phyloP scores from a whole-genome alignment of 2,329 filamentous ascomycete genomes.

The Aspergillus uvarum region DNA sequence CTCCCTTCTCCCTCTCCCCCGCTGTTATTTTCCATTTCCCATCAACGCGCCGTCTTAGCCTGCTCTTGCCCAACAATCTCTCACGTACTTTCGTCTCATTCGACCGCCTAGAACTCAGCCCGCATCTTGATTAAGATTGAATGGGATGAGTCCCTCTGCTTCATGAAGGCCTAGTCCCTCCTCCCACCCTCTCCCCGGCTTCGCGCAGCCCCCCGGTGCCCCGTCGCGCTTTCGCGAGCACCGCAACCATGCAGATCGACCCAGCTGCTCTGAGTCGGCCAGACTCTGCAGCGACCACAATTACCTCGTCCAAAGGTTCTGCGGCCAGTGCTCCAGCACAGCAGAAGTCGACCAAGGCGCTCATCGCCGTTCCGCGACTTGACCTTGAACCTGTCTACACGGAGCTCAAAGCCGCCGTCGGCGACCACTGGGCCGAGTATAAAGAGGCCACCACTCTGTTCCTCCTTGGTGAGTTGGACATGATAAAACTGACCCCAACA shows the following conservation, averaged over 20 bases:
- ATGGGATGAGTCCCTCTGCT: conserved; percentile 22
- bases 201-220: conserved; percentile 31
- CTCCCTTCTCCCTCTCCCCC: conserved; percentile 27
- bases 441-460: conserved; percentile 59
- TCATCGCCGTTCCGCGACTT: conserved; percentile 58
- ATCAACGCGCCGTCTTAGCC: conserved; percentile 24
- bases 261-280: conserved; percentile 46
- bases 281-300: conserved; percentile 38
- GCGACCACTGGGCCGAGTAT: conserved; percentile 61
- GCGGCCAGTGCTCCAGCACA: conserved; percentile 30
- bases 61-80: conserved; percentile 18
- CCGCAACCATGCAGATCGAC: conserved; percentile 46
- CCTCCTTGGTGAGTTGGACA: conserved; percentile 51
- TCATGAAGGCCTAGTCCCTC: conserved; percentile 40
- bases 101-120: background rate
- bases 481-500: background rate
- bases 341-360: conserved; percentile 52
- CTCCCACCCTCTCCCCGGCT: conserved; percentile 32
- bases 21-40: conserved; percentile 11
- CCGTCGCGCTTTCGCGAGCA: conserved; percentile 36
- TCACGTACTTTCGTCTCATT: conserved; percentile 9
- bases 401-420: conserved; percentile 59
- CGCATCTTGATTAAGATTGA: conserved; percentile 14
- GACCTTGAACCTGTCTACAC: conserved; percentile 64
- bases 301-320: conserved; percentile 33